Evolutionary conservation across 306 rosid species (phyloP).

Genomic region (Ceratonia siliqua): DNA sequence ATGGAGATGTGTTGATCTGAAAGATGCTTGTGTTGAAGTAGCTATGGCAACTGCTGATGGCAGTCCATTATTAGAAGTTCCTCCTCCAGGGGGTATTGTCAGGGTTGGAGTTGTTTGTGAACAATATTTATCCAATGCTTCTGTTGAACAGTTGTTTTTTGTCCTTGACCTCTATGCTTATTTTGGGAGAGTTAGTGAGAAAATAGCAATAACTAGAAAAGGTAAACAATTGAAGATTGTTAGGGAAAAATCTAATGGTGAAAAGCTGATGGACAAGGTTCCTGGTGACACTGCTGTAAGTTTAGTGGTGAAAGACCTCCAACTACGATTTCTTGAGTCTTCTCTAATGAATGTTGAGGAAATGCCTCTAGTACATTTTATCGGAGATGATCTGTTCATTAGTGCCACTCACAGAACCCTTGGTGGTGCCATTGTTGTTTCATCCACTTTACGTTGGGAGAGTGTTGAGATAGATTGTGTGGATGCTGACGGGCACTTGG

Average conservation of each 20-base stretch:
- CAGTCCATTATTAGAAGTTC: constrained; percentile 68
- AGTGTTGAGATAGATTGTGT: constrained; percentile 69
- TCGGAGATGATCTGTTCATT: constrained; percentile 67
- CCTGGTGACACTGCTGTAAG: constrained; percentile 84
- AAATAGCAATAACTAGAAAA: constrained; percentile 63
- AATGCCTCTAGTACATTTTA: constrained; percentile 79
- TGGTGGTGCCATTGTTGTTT: constrained; percentile 87
- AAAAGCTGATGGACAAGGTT: constrained; percentile 64
- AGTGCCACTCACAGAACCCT: constrained; percentile 84
- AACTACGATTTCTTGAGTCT: constrained; percentile 80
- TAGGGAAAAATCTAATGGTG: constrained; percentile 35
- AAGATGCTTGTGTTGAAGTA: constrained; percentile 67
- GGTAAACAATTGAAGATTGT: constrained; percentile 40
- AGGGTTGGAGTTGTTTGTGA: constrained; percentile 88
- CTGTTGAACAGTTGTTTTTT: constrained; percentile 79
- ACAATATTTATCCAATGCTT: constrained; percentile 71
- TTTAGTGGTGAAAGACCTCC: constrained; percentile 62
- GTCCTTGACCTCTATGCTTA: constrained; percentile 79
- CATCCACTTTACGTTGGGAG: constrained; percentile 78
- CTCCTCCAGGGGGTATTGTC: constrained; percentile 92
- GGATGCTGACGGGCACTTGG: constrained; percentile 55
- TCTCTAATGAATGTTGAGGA: constrained; percentile 58
- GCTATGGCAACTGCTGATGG: constrained; percentile 97
- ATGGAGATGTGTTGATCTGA: constrained; percentile 88
- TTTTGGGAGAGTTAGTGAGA: constrained; percentile 80